These are phyloP conservation scores for Corrigiola litoralis DNA, from an alignment of 179 eudicot genomes.

Conservation along the genomic window DNA sequence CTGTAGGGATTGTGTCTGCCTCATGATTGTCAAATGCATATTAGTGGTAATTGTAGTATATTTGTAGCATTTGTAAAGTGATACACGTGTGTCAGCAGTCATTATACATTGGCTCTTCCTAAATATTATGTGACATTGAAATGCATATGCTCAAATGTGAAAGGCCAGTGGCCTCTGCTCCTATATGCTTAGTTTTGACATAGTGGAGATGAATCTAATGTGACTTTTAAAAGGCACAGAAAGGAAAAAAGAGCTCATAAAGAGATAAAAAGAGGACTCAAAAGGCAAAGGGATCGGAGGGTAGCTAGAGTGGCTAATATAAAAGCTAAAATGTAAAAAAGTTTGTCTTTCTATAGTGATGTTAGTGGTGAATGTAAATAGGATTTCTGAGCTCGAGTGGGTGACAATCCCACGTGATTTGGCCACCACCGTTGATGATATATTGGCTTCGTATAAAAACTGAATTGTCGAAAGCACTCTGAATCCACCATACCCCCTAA, in stretches of 20 bases:
- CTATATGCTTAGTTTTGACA: constrained; percentile 4
- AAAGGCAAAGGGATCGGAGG: constrained; percentile 5
- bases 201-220: constrained; percentile 25
- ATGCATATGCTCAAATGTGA: constrained; percentile 4
- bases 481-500: constrained; percentile 8
- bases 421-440: constrained; percentile 27
- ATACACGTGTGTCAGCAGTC: too few species aligned
- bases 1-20: too few species aligned
- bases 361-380: constrained; percentile 9
- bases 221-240: constrained; percentile 13
- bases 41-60: too few species aligned
- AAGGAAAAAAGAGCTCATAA: constrained; percentile 7
- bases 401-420: constrained; percentile 36
- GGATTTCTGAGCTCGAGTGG: constrained; percentile 23
- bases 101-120: not conserved
- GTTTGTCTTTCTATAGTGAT: constrained; percentile 8
- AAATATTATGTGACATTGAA: not conserved
- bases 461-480: constrained; percentile 22
- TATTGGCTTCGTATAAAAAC: constrained; percentile 37
- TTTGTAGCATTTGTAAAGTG: too few species aligned
- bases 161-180: constrained; percentile 1
- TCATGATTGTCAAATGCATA: too few species aligned
- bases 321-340: constrained; percentile 6
- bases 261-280: constrained; percentile 18
- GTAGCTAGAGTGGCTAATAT: too few species aligned